Percentiles rank a stretch among this genome's conserved stretches.
These are phyloP conservation scores for Leonotis leonurus DNA, from an alignment of 257 asterid genomes.

Conservation along the genomic window DNA sequence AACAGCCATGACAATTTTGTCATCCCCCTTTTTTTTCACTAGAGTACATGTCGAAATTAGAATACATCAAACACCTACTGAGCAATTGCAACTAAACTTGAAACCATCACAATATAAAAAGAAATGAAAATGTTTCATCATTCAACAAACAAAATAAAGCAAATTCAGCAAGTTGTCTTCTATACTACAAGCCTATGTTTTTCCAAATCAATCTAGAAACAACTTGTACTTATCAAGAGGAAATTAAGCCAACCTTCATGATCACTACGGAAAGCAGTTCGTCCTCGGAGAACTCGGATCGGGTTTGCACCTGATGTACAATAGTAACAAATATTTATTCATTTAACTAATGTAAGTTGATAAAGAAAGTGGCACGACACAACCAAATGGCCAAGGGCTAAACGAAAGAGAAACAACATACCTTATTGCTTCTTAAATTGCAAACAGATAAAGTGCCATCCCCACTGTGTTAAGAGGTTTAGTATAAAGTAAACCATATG, in stretches of 20 bases:
- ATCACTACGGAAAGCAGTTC: slow-evolving; percentile 84
- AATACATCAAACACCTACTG: not conserved
- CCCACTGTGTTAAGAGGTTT: slow-evolving; percentile 52
- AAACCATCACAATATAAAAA: not conserved
- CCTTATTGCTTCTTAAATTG: slow-evolving; percentile 91
- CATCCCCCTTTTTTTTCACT: too few species aligned
- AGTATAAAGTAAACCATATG: not conserved
- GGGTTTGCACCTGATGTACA: slow-evolving; percentile 67
- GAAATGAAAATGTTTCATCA: not conserved
- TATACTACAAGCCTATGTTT: too few species aligned
- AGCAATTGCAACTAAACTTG: not conserved
- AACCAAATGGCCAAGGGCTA: not conserved
- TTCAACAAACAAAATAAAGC: not conserved
- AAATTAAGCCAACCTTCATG: slow-evolving; percentile 61
- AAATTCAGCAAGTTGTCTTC: slow-evolving; percentile 5
- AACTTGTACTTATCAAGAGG: not conserved
- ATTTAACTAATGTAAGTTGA: not conserved
- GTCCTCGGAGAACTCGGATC: slow-evolving; percentile 91
- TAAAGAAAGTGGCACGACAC: too few species aligned
- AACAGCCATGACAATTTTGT: not conserved
- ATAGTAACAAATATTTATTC: not conserved
- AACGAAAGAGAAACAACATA: slow-evolving; percentile 22
- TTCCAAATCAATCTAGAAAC: slow-evolving; percentile 11
- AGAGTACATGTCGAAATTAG: too few species aligned
- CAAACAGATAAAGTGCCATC: slow-evolving; percentile 92